Evolutionary conservation across 768 basidiomycete species (phyloP).

Genomic region (Lactarius psammicola): DNA sequence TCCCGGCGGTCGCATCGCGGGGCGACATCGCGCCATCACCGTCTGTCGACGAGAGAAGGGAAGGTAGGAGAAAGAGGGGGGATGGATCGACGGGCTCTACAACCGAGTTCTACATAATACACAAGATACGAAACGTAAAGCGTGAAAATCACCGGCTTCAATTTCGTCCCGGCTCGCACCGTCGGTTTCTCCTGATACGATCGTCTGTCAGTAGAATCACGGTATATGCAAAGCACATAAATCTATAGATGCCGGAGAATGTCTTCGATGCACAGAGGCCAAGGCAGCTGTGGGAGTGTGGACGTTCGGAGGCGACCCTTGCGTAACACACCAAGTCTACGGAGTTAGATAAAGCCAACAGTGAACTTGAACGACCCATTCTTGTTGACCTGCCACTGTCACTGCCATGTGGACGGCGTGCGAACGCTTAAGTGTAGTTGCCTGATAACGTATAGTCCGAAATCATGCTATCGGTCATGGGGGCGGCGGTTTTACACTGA

Average conservation of each 20-base stretch:
- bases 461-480: neutral
- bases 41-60: neutral
- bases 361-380: neutral
- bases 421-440: neutral
- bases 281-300: neutral
- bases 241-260: neutral
- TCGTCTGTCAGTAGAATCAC: neutral
- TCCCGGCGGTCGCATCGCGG: too few relatives aligned
- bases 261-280: neutral
- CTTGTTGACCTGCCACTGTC: neutral
- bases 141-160: neutral
- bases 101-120: neutral
- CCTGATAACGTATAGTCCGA: neutral
- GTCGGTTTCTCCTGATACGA: neutral
- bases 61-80: neutral
- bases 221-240: neutral
- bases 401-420: neutral
- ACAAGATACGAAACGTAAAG: neutral
- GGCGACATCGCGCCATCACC: too few relatives aligned
- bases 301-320: too few relatives aligned
- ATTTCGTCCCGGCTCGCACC: neutral
- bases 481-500: neutral
- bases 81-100: neutral
- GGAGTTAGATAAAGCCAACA: too few relatives aligned
- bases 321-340: too few relatives aligned